Percentiles rank a stretch among this genome's conserved stretches.
Conservation (phyloP, 345 rosid genomes). For the Melastoma malabathricum region DNA sequence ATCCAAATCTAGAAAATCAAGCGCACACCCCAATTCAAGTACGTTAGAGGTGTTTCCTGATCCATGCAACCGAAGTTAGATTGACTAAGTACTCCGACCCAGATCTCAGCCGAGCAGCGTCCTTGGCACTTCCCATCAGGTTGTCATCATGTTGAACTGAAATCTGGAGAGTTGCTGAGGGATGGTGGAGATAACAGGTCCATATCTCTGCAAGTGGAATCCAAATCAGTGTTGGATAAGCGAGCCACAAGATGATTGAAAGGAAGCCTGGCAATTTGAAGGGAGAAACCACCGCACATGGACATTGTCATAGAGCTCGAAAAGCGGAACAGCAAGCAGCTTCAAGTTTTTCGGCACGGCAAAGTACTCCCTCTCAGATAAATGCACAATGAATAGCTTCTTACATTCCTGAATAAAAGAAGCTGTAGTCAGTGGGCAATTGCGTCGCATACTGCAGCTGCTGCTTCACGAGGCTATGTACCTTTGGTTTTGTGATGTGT, state of each 20-base stretch:
- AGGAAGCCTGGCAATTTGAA: background rate
- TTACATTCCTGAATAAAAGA: slow-evolving; percentile 75
- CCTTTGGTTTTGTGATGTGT: slow-evolving; percentile 95
- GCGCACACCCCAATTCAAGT: no score
- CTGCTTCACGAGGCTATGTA: slow-evolving; percentile 7
- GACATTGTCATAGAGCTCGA: slow-evolving; percentile 92
- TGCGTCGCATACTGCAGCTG: no score
- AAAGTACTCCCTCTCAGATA: slow-evolving; percentile 95
- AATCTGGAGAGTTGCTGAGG: slow-evolving; percentile 12
- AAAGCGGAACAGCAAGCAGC: slow-evolving; percentile 89
- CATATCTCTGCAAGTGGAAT: slow-evolving; percentile 14
- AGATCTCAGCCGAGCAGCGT: no score
- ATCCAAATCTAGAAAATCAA: no score
- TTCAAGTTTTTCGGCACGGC: slow-evolving; percentile 96
- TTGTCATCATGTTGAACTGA: slow-evolving; percentile 12
- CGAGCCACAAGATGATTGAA: background rate
- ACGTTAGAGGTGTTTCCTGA: no score
- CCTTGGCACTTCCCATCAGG: background rate
- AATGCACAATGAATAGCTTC: slow-evolving; percentile 82
- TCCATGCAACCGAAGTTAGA: no score
- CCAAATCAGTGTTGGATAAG: background rate
- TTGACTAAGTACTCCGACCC: no score
- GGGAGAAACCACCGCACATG: slow-evolving; percentile 33
- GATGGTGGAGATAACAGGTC: slow-evolving; percentile 14
- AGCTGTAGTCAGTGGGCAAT: background rate